Evolutionary conservation across 2,329 filamentous ascomycete genomes (phyloP), one percentile per base, ranked within the genome.

Genomic region (Coniosporium tulheliwenetii): DNA sequence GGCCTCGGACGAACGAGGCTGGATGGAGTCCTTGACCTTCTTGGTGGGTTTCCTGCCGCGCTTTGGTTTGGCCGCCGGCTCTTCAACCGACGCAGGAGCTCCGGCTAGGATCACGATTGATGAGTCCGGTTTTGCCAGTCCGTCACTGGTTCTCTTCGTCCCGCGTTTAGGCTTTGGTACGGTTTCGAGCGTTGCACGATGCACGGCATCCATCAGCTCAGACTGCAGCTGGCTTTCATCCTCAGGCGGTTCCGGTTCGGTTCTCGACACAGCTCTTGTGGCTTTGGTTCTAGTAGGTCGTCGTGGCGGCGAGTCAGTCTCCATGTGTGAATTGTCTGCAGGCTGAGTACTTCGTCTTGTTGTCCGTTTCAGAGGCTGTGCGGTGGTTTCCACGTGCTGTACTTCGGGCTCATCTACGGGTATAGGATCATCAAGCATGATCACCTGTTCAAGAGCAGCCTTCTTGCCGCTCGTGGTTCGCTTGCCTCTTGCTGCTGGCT

Each of bases 401-500:
- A 33, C 16, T 12, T 41, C 42, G 14, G 30, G 19, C 16, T 39
- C 41, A 60, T 12, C 41, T 10, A 47, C 42, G 5, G 39, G 34
- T 8, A 43, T 44, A 12, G 38, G 37, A 31, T 36, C 8, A 19
- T 33, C 15, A 7, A 19, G 51, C 42, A 47, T 8, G 8, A 13
- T 8, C 32, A 13, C 60, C 61, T 41, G 53, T 45, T 42, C 13
- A 3, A 8, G 10, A 3, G 10, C 10, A 13, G 32, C 13, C 5
- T 10, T 33, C 8, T 33, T 33, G 32, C 32, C 58, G 61, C 9
- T 66, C 32, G 66, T 61, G 7, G 71, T 64, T 0, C 64, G 54
- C 52, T 83, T 81, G 5, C 44, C 37, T 31, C 49, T 36, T 3
- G 49, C 48, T 52, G 72, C 77, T 1, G 67, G 55, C 45, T 70